phyloP scores from a whole-genome alignment of 352 stramenopile species.

The Globisporangium viniferum region DNA sequence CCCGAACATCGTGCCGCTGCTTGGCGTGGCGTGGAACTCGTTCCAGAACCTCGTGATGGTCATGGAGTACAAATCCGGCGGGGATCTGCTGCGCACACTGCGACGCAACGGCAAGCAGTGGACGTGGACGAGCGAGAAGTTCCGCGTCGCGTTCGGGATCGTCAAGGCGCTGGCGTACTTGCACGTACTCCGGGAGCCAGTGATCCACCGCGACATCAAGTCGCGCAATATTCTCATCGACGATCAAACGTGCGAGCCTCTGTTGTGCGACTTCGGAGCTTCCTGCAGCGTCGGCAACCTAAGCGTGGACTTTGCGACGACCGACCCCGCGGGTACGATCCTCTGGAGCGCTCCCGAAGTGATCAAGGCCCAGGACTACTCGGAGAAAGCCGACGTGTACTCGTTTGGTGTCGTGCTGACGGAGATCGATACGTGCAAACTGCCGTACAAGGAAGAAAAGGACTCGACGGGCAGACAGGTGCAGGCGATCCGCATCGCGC shows the following conservation, averaged over 20 bases:
- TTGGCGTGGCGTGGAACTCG: slow-evolving; percentile 59
- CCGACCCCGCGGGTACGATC: slow-evolving; percentile 24
- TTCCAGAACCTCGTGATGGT: slow-evolving; percentile 54
- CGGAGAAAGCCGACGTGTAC: slow-evolving; percentile 50
- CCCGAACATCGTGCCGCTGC: slow-evolving; percentile 50
- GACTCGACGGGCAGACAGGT: slow-evolving; percentile 8
- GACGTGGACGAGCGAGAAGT: slow-evolving; percentile 45
- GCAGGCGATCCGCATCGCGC: slow-evolving; percentile 14
- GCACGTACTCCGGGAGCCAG: slow-evolving; percentile 31
- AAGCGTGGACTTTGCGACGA: slow-evolving; percentile 20
- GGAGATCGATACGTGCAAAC: slow-evolving; percentile 43
- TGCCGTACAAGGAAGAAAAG: slow-evolving; percentile 29
- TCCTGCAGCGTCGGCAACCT: slow-evolving; percentile 22
- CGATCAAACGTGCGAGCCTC: slow-evolving; percentile 33
- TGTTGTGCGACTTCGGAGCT: slow-evolving; percentile 49
- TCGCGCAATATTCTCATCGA: slow-evolving; percentile 50
- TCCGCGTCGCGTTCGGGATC: slow-evolving; percentile 44
- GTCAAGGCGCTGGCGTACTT: slow-evolving; percentile 43
- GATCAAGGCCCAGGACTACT: slow-evolving; percentile 30
- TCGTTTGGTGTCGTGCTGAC: slow-evolving; percentile 54
- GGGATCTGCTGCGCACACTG: slow-evolving; percentile 29
- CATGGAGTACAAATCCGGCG: slow-evolving; percentile 39
- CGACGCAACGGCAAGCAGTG: slow-evolving; percentile 8
- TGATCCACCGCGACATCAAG: slow-evolving; percentile 56
- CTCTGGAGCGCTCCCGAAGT: slow-evolving; percentile 56